Conservation (phyloP, 768 basidiomycete genomes). For the Rhodotorula kratochvilovae region DNA sequence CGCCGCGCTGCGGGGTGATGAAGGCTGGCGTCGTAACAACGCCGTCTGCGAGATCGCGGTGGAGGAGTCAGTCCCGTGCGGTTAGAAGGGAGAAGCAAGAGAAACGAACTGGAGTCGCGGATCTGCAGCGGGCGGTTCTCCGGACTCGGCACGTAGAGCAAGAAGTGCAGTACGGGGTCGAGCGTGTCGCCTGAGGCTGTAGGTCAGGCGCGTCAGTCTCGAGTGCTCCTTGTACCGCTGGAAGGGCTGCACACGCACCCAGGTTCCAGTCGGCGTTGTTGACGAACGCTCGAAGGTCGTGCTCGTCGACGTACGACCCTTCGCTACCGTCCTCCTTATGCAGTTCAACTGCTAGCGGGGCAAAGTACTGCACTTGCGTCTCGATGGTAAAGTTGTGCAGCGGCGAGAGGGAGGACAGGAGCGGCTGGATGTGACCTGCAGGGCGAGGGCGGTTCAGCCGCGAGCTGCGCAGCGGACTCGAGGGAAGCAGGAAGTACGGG, state of each 20-base stretch:
- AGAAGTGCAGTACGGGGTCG: slow-evolving; percentile 88
- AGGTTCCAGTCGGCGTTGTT: slow-evolving; percentile 96
- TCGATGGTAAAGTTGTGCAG: slow-evolving; percentile 90
- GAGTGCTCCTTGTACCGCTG: neutral
- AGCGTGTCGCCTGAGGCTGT: slow-evolving; percentile 86
- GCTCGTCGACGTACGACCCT: slow-evolving; percentile 62
- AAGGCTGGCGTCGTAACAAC: slow-evolving; percentile 63
- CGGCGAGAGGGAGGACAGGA: slow-evolving; percentile 57
- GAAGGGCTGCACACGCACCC: slow-evolving; percentile 52
- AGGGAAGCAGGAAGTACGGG: slow-evolving; percentile 54
- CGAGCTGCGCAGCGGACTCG: neutral
- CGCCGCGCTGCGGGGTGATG: slow-evolving; percentile 89
- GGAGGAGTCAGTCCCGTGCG: neutral
- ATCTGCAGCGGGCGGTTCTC: slow-evolving; percentile 67
- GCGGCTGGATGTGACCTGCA: slow-evolving; percentile 66
- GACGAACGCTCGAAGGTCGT: slow-evolving; percentile 84
- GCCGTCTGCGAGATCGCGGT: slow-evolving; percentile 49
- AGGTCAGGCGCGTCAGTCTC: slow-evolving; percentile 12
- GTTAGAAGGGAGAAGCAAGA: neutral
- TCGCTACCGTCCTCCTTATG: slow-evolving; percentile 47
- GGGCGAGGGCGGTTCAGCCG: neutral
- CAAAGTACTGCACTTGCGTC: slow-evolving; percentile 88
- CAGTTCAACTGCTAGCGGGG: slow-evolving; percentile 78
- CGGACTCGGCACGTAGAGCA: slow-evolving; percentile 76
- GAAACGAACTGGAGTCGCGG: slow-evolving; percentile 45